Percentiles rank a stretch among this genome's conserved stretches.
Evolutionary conservation across 192 early-diverging fungal genomes (phyloP).

Genomic region (Borealophlyctis nickersoniae): DNA sequence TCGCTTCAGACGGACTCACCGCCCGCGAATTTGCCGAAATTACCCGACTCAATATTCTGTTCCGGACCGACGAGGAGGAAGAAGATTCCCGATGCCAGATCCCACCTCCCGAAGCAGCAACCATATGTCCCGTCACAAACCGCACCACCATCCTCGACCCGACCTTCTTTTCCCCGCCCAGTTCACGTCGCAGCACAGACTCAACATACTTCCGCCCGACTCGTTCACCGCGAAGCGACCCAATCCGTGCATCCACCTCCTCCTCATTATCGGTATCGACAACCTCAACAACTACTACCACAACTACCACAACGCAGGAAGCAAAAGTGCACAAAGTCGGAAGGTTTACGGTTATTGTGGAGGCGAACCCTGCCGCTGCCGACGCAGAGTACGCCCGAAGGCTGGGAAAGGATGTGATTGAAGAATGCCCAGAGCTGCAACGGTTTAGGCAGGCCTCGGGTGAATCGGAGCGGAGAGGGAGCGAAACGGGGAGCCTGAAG

Average conservation of each 20-base stretch:
- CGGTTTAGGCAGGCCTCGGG: neutral
- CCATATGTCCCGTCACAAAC: too few relatives aligned
- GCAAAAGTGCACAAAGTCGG: neutral
- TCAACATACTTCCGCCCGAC: neutral
- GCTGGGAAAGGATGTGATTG: neutral
- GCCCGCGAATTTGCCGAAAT: neutral
- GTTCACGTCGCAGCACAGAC: neutral
- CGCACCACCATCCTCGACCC: neutral
- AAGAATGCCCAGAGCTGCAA: neutral
- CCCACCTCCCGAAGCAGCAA: too few relatives aligned
- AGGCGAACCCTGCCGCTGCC: neutral
- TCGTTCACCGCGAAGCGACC: neutral
- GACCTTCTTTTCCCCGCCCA: neutral
- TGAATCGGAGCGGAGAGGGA: too few relatives aligned
- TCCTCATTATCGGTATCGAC: neutral
- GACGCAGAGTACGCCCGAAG: neutral
- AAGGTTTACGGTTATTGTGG: conserved; percentile 1
- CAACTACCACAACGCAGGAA: neutral
- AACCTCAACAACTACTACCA: neutral
- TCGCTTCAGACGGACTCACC: neutral
- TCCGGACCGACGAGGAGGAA: neutral
- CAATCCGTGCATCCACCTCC: neutral
- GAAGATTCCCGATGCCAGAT: too few relatives aligned
- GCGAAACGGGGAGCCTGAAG: too few relatives aligned
- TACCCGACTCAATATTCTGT: neutral